A percentile compares a stretch with the other conserved stretches of the same genome.
Evolutionary conservation across 129 eudicot genomes (phyloP).

Genomic region (Logfia minima): DNA sequence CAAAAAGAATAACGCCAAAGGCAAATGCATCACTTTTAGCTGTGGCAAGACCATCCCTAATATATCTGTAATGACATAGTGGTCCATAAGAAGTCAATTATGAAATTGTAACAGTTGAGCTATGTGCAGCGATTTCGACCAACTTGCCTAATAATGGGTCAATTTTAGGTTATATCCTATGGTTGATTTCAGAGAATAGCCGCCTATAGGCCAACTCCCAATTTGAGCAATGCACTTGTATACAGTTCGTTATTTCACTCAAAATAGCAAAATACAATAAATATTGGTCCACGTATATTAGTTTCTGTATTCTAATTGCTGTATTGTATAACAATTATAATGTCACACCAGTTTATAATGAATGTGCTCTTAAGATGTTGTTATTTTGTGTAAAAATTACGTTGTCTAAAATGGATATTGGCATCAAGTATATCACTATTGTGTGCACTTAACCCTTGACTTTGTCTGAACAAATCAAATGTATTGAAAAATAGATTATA

Average conservation of each 20-base stretch:
- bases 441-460: background rate
- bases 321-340: background rate
- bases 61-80: slow-evolving; percentile 48
- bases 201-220: background rate
- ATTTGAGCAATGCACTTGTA: background rate
- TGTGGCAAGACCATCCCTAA: slow-evolving; percentile 83
- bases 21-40: slow-evolving; percentile 82
- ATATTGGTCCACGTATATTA: background rate
- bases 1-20: slow-evolving; percentile 89
- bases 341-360: background rate
- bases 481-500: no score
- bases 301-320: background rate
- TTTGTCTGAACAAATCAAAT: background rate
- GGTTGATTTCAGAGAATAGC: background rate
- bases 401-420: background rate
- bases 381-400: background rate
- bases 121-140: background rate
- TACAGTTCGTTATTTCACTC: background rate
- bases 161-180: background rate
- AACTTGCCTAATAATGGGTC: background rate
- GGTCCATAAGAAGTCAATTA: background rate
- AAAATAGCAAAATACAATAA: background rate
- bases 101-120: background rate
- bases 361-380: background rate
- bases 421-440: background rate